A percentile compares a stretch with the other conserved stretches of the same genome.
phyloP scores from a whole-genome alignment of 306 rosid species.

The Acacia confusa region DNA sequence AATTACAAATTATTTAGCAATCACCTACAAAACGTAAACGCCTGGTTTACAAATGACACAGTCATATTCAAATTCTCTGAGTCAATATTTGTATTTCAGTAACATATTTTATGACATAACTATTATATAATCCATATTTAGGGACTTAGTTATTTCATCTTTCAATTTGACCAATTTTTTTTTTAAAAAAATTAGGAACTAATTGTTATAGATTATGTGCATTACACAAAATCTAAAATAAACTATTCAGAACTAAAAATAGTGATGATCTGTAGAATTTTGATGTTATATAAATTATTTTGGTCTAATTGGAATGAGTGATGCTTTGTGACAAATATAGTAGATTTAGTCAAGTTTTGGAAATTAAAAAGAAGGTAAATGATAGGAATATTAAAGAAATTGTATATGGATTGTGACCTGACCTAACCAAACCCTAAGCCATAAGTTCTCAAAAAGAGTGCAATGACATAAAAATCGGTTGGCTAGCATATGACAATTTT shows the following conservation, averaged over 20 bases:
- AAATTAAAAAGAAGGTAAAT: not conserved
- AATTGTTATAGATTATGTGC: too few relatives aligned
- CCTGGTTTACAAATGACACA: too few relatives aligned
- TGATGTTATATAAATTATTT: too few relatives aligned
- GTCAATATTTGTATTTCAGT: too few relatives aligned
- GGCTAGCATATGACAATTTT: not conserved
- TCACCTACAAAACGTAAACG: not conserved
- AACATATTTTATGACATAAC: too few relatives aligned
- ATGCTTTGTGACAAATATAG: not conserved
- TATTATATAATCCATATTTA: too few relatives aligned
- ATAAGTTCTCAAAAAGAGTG: not conserved
- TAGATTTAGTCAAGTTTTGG: not conserved
- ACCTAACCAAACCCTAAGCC: not conserved
- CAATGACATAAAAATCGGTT: not conserved
- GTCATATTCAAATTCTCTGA: too few relatives aligned
- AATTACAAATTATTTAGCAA: not conserved
- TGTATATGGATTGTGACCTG: not conserved
- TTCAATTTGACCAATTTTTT: not conserved
- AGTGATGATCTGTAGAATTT: not conserved
- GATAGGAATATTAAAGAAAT: not conserved
- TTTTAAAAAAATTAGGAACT: too few relatives aligned
- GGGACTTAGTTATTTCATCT: not conserved
- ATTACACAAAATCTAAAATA: too few relatives aligned
- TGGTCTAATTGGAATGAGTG: not conserved
- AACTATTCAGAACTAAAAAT: too few relatives aligned